Conservation (phyloP, 257 asterid genomes). For the Jacaranda mimosifolia region DNA sequence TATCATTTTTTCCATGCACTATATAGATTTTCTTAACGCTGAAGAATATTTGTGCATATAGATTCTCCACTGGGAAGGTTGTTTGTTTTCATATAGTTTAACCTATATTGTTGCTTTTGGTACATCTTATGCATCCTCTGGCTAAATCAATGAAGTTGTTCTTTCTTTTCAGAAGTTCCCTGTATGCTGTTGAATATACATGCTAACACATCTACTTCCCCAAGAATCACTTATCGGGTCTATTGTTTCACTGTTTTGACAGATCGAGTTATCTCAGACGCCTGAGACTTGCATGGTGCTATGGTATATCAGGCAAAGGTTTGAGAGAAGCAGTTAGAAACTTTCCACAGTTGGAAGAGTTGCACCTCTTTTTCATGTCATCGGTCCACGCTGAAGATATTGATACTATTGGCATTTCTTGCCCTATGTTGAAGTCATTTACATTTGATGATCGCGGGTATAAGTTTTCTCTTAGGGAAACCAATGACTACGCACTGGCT, state of each 20-base stretch:
- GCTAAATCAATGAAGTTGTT: background rate
- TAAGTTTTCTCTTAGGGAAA: background rate
- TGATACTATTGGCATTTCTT: conserved; percentile 49
- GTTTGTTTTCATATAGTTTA: background rate
- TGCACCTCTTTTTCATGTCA: conserved; percentile 43
- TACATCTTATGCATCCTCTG: background rate
- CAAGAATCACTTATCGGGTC: background rate
- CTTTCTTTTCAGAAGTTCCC: background rate
- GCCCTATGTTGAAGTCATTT: conserved; percentile 51
- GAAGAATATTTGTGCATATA: too few relatives aligned
- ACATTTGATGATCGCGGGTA: conserved; percentile 25
- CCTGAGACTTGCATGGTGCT: conserved; percentile 43
- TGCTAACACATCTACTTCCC: background rate
- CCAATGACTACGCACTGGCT: background rate
- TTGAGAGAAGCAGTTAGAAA: conserved; percentile 44
- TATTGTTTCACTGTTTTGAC: conserved; percentile 25
- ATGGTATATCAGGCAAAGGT: conserved; percentile 22
- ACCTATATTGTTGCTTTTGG: too few relatives aligned
- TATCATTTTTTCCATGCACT: too few relatives aligned
- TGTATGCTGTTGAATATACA: background rate
- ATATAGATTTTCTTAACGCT: too few relatives aligned
- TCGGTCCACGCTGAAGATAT: conserved; percentile 2
- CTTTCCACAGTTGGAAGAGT: conserved; percentile 55
- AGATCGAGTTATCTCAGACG: conserved; percentile 52
- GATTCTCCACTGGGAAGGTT: background rate